phyloP scores from a whole-genome alignment of 768 basidiomycete genomes.

The Lactarius tabidus region DNA sequence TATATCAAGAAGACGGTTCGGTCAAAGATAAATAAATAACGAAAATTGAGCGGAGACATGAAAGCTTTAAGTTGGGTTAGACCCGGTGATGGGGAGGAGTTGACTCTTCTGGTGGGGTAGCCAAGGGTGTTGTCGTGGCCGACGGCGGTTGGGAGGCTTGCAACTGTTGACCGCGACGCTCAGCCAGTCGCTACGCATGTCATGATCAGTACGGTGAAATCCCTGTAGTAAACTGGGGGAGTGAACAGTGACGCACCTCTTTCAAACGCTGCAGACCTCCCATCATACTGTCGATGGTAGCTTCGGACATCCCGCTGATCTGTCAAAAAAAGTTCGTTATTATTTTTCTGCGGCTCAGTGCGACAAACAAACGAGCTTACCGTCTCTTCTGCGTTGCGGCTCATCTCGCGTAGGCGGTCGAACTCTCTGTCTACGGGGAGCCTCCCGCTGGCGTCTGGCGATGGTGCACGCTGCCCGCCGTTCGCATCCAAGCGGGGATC shows the following conservation, averaged over 20 bases:
- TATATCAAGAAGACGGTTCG: constrained; percentile 32
- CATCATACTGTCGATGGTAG: constrained; percentile 59
- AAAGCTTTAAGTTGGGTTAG: not conserved
- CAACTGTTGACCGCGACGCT: constrained; percentile 30
- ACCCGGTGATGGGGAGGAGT: constrained; percentile 1
- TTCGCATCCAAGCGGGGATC: not conserved
- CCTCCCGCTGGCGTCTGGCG: not conserved
- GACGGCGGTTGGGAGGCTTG: constrained; percentile 40
- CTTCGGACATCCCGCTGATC: constrained; percentile 65
- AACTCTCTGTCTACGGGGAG: not conserved
- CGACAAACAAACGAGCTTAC: constrained; percentile 30
- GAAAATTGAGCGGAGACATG: not conserved
- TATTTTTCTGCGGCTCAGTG: not conserved
- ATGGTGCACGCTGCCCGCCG: no score
- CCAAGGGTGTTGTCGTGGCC: not conserved
- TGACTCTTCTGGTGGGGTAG: constrained; percentile 28
- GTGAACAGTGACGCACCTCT: constrained; percentile 39
- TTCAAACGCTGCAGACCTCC: constrained; percentile 55
- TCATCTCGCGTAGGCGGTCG: constrained; percentile 27
- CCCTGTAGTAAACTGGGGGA: not conserved
- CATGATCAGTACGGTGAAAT: not conserved
- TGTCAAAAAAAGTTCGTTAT: constrained; percentile 28
- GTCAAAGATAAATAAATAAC: not conserved
- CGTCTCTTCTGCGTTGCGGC: constrained; percentile 31
- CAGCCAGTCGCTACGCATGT: constrained; percentile 33